Evolutionary conservation across 768 basidiomycete species (phyloP), one percentile per base, ranked within the genome.

Genomic region (Antrodiella citrinella): DNA sequence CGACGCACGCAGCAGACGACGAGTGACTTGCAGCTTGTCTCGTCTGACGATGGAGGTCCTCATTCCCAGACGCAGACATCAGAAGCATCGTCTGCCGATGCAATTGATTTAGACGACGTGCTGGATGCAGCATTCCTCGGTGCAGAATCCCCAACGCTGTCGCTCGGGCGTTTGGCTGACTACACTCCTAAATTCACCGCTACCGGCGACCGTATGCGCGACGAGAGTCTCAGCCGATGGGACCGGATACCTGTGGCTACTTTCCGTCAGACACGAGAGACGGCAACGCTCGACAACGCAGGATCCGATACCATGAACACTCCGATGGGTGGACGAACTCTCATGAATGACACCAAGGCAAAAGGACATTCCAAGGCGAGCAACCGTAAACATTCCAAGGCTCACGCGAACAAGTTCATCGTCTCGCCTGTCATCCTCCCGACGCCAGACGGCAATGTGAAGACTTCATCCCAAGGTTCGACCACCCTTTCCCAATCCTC

Each of bases 51-150:
- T 20, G 55, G 60, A 21, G 56, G 50, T 26, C 50, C 60, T 26
- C 50, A 48, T 0, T 57, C 57, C 9, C 59, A 56, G 35, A 59
- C 65, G 44, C 64, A 62, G 45, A 62, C 62, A 30, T 65, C 66
- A 15, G 64, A 71, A 3, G 68, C 72, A 12, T 61, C 64, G 22
- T 69, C 75, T 21, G 67, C 78, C 12, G 41, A 43, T 5, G 70
- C 78, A 10, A 78, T 85, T 41, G 75, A 77, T 53, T 73, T 91
- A 19, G 79, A 86, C 57, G 88, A 91, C 57, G 86, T 91, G 15
- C 71, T 91, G 26, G 85, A 91, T 50, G 73, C 81, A 0, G 82
- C 87, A 0, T 79, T 85, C 65, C 69, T 89, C 18, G 81, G 81
- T 56, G 72, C 18, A 48, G 53, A n/a, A 57, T 55, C 44, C 35